Conservation (phyloP, 2,329 filamentous ascomycete genomes). For the Pseudocercospora macadamiae region DNA sequence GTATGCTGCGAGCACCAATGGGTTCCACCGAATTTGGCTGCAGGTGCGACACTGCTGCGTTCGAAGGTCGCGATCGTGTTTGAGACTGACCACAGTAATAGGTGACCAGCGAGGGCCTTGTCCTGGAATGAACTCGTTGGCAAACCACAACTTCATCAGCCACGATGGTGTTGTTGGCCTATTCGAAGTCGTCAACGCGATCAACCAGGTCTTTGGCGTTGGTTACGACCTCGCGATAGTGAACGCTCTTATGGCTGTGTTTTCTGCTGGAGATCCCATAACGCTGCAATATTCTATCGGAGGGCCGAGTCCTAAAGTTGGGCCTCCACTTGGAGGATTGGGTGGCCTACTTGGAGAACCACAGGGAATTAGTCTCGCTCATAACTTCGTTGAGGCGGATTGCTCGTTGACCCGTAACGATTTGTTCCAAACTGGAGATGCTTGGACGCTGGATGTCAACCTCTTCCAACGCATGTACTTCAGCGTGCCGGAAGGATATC, state of each 20-base stretch:
- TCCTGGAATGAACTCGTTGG: slow-evolving; percentile 47
- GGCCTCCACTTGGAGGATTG: not conserved
- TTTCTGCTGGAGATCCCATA: slow-evolving; percentile 46
- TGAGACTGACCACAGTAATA: not conserved
- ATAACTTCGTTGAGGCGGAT: slow-evolving; percentile 37
- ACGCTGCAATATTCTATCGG: slow-evolving; percentile 49
- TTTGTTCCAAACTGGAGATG: slow-evolving; percentile 34
- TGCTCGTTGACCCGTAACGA: slow-evolving; percentile 47
- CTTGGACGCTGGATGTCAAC: slow-evolving; percentile 14
- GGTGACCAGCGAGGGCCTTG: slow-evolving; percentile 37
- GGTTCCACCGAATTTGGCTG: not conserved
- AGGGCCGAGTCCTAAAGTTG: slow-evolving; percentile 43
- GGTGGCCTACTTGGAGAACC: not conserved
- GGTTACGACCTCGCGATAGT: slow-evolving; percentile 43
- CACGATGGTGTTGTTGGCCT: slow-evolving; percentile 45
- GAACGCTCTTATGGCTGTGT: slow-evolving; percentile 38
- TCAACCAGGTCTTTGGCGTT: not conserved
- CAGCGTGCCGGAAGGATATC: slow-evolving; percentile 41
- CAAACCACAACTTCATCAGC: slow-evolving; percentile 48
- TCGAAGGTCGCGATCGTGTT: not conserved
- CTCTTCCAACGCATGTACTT: slow-evolving; percentile 12
- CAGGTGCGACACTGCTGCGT: not conserved
- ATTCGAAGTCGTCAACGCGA: not conserved
- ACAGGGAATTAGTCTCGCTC: not conserved
- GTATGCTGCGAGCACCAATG: not conserved